These are phyloP conservation scores for Exophiala viscosa DNA, from an alignment of 2,329 filamentous ascomycete species.

Conservation along the genomic window DNA sequence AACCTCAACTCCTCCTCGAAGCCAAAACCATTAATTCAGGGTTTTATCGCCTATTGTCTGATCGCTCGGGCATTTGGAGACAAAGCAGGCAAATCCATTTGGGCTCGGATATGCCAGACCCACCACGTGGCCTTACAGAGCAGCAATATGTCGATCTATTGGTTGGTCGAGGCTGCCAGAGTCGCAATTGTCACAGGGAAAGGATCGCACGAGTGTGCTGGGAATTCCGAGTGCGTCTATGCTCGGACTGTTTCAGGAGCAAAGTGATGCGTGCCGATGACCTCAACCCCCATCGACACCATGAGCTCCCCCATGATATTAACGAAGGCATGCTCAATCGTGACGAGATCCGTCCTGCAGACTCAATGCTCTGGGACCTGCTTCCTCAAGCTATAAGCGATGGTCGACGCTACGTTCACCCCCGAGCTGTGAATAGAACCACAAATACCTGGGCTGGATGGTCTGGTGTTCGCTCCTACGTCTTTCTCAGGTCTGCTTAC, in stretches of 20 bases:
- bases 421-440: conserved; percentile 3
- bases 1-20: conserved; percentile 23
- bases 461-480: conserved; percentile 10
- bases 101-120: conserved; percentile 20
- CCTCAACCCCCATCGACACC: conserved; percentile 11
- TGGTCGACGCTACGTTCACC: conserved; percentile 14
- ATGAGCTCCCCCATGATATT: not conserved
- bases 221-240: conserved; percentile 26
- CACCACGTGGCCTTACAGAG: conserved; percentile 23
- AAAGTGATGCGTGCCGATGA: conserved; percentile 21
- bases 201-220: conserved; percentile 25
- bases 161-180: conserved; percentile 27
- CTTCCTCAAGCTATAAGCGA: conserved; percentile 18
- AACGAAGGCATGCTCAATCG: not conserved
- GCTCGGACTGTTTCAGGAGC: conserved; percentile 21
- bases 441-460: conserved; percentile 10
- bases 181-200: conserved; percentile 16
- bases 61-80: conserved; percentile 24
- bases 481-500: conserved; percentile 21
- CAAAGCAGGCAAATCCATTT: conserved; percentile 20
- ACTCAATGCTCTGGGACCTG: conserved; percentile 13
- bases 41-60: conserved; percentile 19
- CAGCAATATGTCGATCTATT: conserved; percentile 27
- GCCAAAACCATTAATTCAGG: conserved; percentile 22
- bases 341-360: not conserved